Evolutionary conservation across 495 filamentous ascomycete genomes (phyloP).

Genomic region (Acidiella bohemica): DNA sequence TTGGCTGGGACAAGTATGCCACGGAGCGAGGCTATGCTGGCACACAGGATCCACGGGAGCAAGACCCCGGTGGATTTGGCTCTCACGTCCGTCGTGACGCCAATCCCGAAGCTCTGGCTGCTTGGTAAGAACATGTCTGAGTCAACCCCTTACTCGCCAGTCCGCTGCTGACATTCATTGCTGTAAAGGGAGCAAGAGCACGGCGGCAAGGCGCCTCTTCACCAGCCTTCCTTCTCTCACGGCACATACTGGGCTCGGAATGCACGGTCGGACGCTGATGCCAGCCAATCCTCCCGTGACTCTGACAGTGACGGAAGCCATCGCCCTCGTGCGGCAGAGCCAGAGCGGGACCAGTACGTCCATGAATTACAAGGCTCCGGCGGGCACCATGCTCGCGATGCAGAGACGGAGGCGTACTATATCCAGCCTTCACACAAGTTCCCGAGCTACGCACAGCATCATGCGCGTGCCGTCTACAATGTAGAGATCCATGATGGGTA

Average conservation of each 20-base stretch:
- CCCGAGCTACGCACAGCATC: neutral
- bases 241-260: neutral
- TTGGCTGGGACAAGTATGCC: constrained; percentile 5
- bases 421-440: neutral
- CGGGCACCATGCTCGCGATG: neutral
- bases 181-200: constrained; percentile 7
- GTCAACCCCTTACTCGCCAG: no score
- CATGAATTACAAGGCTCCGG: no score
- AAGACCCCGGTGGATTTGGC: neutral
- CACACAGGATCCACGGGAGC: neutral
- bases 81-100: constrained; percentile 9
- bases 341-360: no score
- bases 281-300: neutral
- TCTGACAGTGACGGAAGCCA: no score
- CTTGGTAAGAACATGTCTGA: no score
- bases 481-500: neutral
- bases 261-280: neutral
- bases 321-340: no score
- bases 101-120: neutral
- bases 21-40: constrained; percentile 2
- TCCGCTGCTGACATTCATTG: no score
- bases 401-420: no score
- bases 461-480: neutral
- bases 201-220: constrained; percentile 1
- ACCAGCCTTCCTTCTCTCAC: constrained; percentile 1